A percentile compares a stretch with the other conserved stretches of the same genome.
phyloP scores from a whole-genome alignment of 495 filamentous ascomycete genomes.

The Aspergillus homomorphus region DNA sequence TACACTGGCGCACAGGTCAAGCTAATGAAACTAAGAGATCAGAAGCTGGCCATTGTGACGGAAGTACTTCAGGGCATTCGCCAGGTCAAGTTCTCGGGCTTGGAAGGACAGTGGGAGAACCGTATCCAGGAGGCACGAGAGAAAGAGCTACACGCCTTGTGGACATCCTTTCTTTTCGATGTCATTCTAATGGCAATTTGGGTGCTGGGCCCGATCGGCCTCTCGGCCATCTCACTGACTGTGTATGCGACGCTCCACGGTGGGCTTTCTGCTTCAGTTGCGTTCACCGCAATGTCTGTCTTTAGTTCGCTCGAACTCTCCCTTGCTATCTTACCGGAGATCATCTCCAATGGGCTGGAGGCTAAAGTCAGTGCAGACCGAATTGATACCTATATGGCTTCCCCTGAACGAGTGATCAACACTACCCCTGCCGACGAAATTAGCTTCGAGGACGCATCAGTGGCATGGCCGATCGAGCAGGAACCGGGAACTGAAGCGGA shows the following conservation, averaged over 20 bases:
- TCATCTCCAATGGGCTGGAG: constrained; percentile 64
- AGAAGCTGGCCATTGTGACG: constrained; percentile 71
- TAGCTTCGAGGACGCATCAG: constrained; percentile 56
- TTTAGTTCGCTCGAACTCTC: constrained; percentile 60
- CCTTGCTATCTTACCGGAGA: constrained; percentile 60
- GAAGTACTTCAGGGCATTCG: constrained; percentile 73
- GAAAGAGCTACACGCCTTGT: constrained; percentile 57
- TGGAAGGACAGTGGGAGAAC: constrained; percentile 66
- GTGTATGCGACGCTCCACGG: constrained; percentile 64
- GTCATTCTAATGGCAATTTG: constrained; percentile 55
- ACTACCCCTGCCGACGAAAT: constrained; percentile 46
- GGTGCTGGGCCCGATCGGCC: constrained; percentile 70
- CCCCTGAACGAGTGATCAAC: constrained; percentile 54
- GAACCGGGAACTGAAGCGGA: constrained; percentile 30
- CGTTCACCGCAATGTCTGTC: constrained; percentile 68
- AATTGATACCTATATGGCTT: constrained; percentile 61
- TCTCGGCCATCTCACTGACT: constrained; percentile 69
- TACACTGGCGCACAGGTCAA: constrained; percentile 65
- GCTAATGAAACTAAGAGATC: constrained; percentile 76
- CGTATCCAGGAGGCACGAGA: constrained; percentile 59
- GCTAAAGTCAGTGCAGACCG: constrained; percentile 61
- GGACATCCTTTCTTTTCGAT: constrained; percentile 56
- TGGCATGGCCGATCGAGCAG: constrained; percentile 64
- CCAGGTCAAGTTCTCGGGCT: constrained; percentile 78
- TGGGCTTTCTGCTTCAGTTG: constrained; percentile 63